phyloP scores from a whole-genome alignment of 2,329 filamentous ascomycete genomes.

The Capronia epimyces region DNA sequence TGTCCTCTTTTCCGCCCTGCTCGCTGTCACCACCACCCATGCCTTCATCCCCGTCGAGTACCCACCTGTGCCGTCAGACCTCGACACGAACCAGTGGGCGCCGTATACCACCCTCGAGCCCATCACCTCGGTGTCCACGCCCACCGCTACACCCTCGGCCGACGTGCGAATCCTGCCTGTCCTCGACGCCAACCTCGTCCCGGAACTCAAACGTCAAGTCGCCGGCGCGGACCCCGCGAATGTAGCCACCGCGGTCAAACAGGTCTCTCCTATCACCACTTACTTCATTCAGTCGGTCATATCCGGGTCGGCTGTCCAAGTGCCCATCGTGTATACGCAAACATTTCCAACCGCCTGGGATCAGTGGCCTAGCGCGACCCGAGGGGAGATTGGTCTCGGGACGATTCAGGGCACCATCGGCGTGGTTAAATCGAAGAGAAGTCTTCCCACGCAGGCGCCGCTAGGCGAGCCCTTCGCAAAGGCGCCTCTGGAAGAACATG shows the following conservation, averaged over 20 bases:
- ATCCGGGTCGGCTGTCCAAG: conserved; percentile 12
- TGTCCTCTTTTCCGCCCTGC: conserved; percentile 18
- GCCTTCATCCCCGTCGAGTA: conserved; percentile 18
- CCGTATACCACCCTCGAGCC: conserved; percentile 18
- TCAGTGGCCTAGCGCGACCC: conserved; percentile 31
- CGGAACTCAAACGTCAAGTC: conserved; percentile 24
- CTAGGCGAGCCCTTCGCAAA: neutral
- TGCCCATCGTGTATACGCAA: conserved; percentile 30
- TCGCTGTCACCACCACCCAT: conserved; percentile 6
- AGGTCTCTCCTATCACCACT: conserved; percentile 31
- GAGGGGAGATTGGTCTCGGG: conserved; percentile 33
- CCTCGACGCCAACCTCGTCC: conserved; percentile 15
- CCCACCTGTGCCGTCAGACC: conserved; percentile 13
- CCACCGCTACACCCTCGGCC: conserved; percentile 5
- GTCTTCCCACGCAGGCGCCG: conserved; percentile 19
- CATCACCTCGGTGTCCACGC: conserved; percentile 9
- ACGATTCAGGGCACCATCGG: conserved; percentile 28
- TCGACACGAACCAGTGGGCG: conserved; percentile 15
- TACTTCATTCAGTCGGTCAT: conserved; percentile 15
- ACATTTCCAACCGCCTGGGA: conserved; percentile 31
- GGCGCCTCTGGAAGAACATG: neutral
- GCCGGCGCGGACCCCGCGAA: conserved; percentile 31
- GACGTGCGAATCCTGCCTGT: conserved; percentile 14
- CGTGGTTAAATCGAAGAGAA: conserved; percentile 24
- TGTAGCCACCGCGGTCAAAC: conserved; percentile 29